Base-by-base conservation (phyloP, 148 eudicot genomes). In the Chenopodium suecicum region DNA sequence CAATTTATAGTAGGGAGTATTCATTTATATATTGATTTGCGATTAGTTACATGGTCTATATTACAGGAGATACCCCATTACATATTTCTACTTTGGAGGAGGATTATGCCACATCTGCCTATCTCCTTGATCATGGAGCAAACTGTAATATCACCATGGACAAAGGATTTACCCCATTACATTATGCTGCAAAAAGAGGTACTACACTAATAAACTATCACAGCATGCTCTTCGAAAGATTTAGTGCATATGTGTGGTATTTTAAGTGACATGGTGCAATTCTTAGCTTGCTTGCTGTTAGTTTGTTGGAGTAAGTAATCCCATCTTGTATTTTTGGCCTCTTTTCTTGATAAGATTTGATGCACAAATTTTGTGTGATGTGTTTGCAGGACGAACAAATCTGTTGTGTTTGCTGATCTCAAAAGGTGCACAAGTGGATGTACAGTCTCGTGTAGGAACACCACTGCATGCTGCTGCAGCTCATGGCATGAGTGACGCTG, bases 41-140 rank as follows among this genome's bases (percentile, higher is more conserved):
- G n/a, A 37, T 47, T 47, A 66, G 69, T 78, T 3, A 44, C 48
- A 17, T 27, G 74, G 74, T 2, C 47, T 19, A 32, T 78, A 37
- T 79, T 71, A n/a, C 75, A 79, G 82, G 82, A 22, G 54, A 54
- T 44, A 79, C 82, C 54, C 82, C 82, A 31, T 58, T 79, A 27
- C 32, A 56, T 60, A 32, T n/a, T 23, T 71, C 76, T 25, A 14
- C 69, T 72, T 22, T 58, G 56, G 69, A 56, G 31, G 82, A 67
- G 54, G 76, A 80, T 62, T 80, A 56, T 80, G 56, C 4, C 58
- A 80, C 52, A 22, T n/a, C 68, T n/a, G 76, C 82, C 41, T 80
- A 71, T 80, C 76, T 80, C 47, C 68, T 80, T 37, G 82, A 80
- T 25, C 82, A 80, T 1, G 69, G 56, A 29, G 82, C 82, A 58